Evolutionary conservation across 2,329 filamentous ascomycete species (phyloP), one percentile per base, ranked within the genome.

Genomic region (Fusarium hostae): DNA sequence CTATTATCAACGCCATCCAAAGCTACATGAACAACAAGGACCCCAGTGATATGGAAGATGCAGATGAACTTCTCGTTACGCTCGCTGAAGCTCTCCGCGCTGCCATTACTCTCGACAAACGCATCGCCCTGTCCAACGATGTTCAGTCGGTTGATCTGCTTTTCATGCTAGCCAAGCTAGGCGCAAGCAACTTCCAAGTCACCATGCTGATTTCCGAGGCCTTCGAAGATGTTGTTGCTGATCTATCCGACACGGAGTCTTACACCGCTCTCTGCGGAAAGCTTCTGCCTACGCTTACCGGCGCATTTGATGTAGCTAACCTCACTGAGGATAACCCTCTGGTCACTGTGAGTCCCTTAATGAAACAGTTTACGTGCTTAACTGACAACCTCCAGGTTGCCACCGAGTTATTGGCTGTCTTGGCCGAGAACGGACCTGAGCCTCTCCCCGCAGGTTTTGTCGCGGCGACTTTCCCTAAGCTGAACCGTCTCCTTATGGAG

Each of bases 41-140:
- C 76, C 86, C 96, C 52, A 89, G 88, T 57, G 95, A 98, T 22
- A 87, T 97, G 51, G 90, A 92, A 59, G 95, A 98, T 70, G 93
- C 93, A 15, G 95, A 98, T 74, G 96, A 99, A 80, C 88, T 98
- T 59, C 90, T 98, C 73, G 93, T 97, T 18, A 95, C 95, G 1
- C 85, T 99, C 35, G 92, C 95, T 9, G 94, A 98, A 81, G 92
- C 95, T 2, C 85, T 98, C 6, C 89, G 94, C 56, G 91, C 94
- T 75, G 91, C 93, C 32, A 96, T 98, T 76, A 87, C 91, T 74
- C 87, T 97, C 59, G 91, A 98, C 75, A 89, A 92, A 5, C 86
- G 87, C 20, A 89, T 96, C 58, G 91, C 93, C 26, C 87, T 97
- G 26, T 89, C 91, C 1, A 88, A 87, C 18, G 90, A 92, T 16